These are phyloP conservation scores for Acidiella bohemica DNA, from an alignment of 495 filamentous ascomycete species.

Conservation along the genomic window DNA sequence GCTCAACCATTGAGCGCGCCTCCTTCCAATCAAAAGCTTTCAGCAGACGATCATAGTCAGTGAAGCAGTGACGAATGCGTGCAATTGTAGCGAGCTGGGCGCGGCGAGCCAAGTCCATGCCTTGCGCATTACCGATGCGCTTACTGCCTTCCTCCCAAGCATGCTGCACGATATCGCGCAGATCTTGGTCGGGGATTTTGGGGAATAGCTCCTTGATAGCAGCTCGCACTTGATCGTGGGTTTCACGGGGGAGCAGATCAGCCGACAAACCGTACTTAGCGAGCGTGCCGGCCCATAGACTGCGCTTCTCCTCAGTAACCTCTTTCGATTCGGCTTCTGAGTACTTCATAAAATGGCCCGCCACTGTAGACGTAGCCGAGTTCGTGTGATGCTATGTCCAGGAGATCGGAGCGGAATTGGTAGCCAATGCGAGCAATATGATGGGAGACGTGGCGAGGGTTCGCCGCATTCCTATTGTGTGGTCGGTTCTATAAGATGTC, in stretches of 20 bases:
- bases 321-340: conserved; percentile 8
- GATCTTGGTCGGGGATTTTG: conserved; percentile 64
- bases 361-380: conserved; percentile 30
- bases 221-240: conserved; percentile 45
- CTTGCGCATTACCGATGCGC: conserved; percentile 55
- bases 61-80: conserved; percentile 76
- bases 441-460: conserved; percentile 41
- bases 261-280: conserved; percentile 1
- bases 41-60: conserved; percentile 70
- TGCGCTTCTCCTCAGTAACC: neutral
- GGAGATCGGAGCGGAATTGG: conserved; percentile 50
- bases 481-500: conserved; percentile 16
- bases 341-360: conserved; percentile 34
- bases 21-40: conserved; percentile 49
- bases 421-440: conserved; percentile 71
- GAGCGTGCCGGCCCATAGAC: conserved; percentile 2
- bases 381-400: conserved; percentile 41
- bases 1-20: conserved; percentile 57
- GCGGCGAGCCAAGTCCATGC: conserved; percentile 55
- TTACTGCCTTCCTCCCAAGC: conserved; percentile 63
- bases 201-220: conserved; percentile 75
- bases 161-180: conserved; percentile 61
- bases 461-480: conserved; percentile 26
- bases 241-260: conserved; percentile 9
- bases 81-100: conserved; percentile 74